Base-by-base conservation (phyloP, 192 early-diverging fungal genomes). In the Pilaira anomala region DNA sequence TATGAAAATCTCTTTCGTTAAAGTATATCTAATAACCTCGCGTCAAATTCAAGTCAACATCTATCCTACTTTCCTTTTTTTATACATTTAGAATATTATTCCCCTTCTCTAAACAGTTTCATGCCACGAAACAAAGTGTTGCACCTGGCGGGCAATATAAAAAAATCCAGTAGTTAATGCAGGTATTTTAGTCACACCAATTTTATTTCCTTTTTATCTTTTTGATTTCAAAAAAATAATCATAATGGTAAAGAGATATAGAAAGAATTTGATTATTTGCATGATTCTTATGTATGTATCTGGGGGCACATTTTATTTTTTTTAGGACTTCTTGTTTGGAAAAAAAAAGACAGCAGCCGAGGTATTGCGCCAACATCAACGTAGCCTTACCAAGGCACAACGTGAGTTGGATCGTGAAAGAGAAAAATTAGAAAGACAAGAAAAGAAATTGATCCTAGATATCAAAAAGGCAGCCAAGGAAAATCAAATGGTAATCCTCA, bases 371-470 rank as follows among this genome's bases (percentile, higher is more conserved):
- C 86, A 91, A 76, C 91, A 98, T 78, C 89, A 93, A 74, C 87
- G 97, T 46, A 82, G 87, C 0, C 84, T 99, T 16, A 85, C 76
- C 52, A 89, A 89, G 70, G 94, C 95, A 0, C 89, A 93, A 67
- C 87, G 95, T 16, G 93, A 99, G 63, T 75, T 99, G 48, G 95
- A 96, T 76, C 83, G 93, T 16, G 94, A 98, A 66, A 70, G 91
- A 29, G 71, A 77, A 16, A 96, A 95, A 64, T 82, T 99, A 49
- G 97, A 97, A 71, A 71, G 80, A 42, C 91, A 96, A 72, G 97
- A 98, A 74, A 99, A 97, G 85, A 97, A 95, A 68, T 84, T 98
- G 7, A 89, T 97, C 61, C 72, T 65, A 3, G 95, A 99, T 65
- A 97, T 99, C 41, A 96, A 95, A 60, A 94, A 93, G 65, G 69